Conservation (phyloP, 345 rosid species). For the Eucalyptus grandis region DNA sequence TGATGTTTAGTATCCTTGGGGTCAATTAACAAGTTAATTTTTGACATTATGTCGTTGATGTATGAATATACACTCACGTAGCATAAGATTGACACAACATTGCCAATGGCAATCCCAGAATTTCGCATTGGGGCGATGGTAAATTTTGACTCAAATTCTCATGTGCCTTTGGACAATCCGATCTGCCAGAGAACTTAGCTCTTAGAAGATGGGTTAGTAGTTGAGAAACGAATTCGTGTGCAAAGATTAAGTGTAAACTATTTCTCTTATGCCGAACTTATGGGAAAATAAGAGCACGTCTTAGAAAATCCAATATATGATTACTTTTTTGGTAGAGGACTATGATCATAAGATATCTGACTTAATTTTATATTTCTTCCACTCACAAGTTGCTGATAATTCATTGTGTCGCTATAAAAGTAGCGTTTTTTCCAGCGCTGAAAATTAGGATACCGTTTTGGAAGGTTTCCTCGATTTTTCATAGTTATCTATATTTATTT, state of each 20-base stretch:
- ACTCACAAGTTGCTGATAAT: background rate
- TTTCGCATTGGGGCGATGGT: background rate
- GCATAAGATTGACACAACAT: background rate
- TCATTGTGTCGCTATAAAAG: background rate
- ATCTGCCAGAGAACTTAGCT: background rate
- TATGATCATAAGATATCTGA: background rate
- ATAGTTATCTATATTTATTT: background rate
- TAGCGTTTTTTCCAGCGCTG: background rate
- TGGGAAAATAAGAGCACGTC: background rate
- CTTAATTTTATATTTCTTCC: background rate
- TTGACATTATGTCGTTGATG: background rate
- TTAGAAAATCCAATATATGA: background rate
- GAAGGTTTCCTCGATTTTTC: background rate
- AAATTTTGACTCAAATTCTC: background rate
- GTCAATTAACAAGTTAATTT: background rate
- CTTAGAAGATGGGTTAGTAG: background rate
- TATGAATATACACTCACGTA: background rate
- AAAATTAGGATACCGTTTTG: background rate
- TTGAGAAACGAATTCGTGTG: background rate
- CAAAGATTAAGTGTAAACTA: slow-evolving; percentile 51
- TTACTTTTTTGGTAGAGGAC: background rate
- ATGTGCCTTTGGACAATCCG: background rate
- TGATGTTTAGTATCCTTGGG: background rate
- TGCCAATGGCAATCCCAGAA: background rate
- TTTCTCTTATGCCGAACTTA: background rate